Conservation (phyloP, 1,139 yeast species). For the Blastobotrys malaysiensis region DNA sequence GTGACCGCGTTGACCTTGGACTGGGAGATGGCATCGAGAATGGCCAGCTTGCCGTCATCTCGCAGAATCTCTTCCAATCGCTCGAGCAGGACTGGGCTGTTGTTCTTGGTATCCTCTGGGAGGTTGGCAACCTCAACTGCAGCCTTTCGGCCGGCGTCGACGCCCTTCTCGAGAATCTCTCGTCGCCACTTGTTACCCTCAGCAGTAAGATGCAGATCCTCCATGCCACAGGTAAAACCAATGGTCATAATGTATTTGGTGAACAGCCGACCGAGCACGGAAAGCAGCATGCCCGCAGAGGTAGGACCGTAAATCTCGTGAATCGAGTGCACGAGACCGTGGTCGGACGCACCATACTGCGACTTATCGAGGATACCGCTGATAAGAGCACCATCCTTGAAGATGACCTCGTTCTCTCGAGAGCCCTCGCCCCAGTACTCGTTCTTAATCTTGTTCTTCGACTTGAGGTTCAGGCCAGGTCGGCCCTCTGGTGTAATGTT, state of each 20-base stretch:
- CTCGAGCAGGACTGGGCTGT: slow-evolving; percentile 73
- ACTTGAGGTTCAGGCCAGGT: slow-evolving; percentile 82
- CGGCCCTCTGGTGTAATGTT: slow-evolving; percentile 81
- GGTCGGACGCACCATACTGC: slow-evolving; percentile 97
- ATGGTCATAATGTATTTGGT: slow-evolving; percentile 89
- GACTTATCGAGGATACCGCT: slow-evolving; percentile 96
- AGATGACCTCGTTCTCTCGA: slow-evolving; percentile 76
- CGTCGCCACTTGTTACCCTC: slow-evolving; percentile 90
- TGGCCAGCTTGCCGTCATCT: slow-evolving; percentile 87
- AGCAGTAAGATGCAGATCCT: slow-evolving; percentile 83
- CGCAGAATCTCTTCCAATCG: slow-evolving; percentile 92
- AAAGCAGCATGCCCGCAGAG: slow-evolving; percentile 82
- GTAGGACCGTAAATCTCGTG: slow-evolving; percentile 94
- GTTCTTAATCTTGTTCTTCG: slow-evolving; percentile 85
- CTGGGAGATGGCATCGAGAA: slow-evolving; percentile 93
- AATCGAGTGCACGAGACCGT: slow-evolving; percentile 92
- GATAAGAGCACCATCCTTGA: slow-evolving; percentile 79
- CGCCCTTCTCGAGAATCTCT: slow-evolving; percentile 70
- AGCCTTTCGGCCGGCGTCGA: slow-evolving; percentile 81
- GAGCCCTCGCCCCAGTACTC: slow-evolving; percentile 93
- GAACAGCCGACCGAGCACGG: slow-evolving; percentile 88
- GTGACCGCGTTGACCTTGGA: slow-evolving; percentile 90
- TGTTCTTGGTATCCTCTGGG: slow-evolving; percentile 47
- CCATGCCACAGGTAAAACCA: slow-evolving; percentile 99
- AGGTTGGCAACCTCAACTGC: slow-evolving; percentile 93